Percentiles rank a stretch among this genome's conserved stretches.
Evolutionary conservation across 768 basidiomycete genomes (phyloP).

Genomic region (Pisolithus marmoratus): DNA sequence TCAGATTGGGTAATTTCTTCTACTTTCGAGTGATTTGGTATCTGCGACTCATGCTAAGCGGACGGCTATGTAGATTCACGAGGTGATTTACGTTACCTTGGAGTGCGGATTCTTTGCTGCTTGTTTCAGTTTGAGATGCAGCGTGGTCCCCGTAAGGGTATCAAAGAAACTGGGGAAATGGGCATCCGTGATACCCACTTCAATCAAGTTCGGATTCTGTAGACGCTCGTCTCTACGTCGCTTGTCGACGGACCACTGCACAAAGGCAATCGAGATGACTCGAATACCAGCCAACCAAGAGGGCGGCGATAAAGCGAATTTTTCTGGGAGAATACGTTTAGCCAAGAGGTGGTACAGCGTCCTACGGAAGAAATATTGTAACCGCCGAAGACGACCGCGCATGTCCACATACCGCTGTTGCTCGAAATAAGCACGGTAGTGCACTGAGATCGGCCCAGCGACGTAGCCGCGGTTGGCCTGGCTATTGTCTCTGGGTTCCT

Average conservation of each 20-base stretch:
- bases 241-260: slow-evolving; percentile 29
- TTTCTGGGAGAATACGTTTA: slow-evolving; percentile 15
- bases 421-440: slow-evolving; percentile 40
- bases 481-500: slow-evolving; percentile 30
- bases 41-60: slow-evolving; percentile 5
- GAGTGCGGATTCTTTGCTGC: slow-evolving; percentile 6
- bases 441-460: slow-evolving; percentile 12
- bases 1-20: slow-evolving; percentile 6
- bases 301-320: slow-evolving; percentile 26
- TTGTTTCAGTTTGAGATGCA: slow-evolving; percentile 15
- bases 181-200: slow-evolving; percentile 40
- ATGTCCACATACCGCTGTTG: slow-evolving; percentile 35
- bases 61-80: background rate
- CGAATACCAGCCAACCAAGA: slow-evolving; percentile 29
- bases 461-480: slow-evolving; percentile 37
- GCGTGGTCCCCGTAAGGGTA: slow-evolving; percentile 5
- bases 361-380: slow-evolving; percentile 13
- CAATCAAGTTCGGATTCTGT: slow-evolving; percentile 29
- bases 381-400: background rate
- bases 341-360: slow-evolving; percentile 28
- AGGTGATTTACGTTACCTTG: slow-evolving; percentile 11
- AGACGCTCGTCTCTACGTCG: slow-evolving; percentile 26
- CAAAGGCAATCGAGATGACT: slow-evolving; percentile 34
- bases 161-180: slow-evolving; percentile 21
- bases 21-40: slow-evolving; percentile 14